Conservation (phyloP, 495 filamentous ascomycete species). For the Lophium mytilinum region DNA sequence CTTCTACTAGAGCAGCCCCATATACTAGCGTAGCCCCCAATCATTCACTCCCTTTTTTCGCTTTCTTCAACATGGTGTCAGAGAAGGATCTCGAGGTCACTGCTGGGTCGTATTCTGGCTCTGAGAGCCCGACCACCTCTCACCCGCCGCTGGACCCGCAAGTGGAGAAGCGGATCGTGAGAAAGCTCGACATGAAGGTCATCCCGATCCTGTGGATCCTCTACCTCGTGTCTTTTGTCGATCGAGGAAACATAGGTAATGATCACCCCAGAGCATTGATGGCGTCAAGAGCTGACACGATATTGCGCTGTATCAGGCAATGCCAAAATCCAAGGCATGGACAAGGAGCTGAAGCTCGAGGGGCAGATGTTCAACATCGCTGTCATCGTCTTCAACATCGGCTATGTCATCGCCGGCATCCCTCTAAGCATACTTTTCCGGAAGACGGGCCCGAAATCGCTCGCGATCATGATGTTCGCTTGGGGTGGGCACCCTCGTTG, state of each 20-base stretch:
- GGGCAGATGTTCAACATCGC: conserved; percentile 61
- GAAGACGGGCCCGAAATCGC: conserved; percentile 52
- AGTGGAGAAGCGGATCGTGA: conserved; percentile 23
- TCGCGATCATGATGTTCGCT: conserved; percentile 52
- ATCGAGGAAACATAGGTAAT: conserved; percentile 52
- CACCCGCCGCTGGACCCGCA: conserved; percentile 11
- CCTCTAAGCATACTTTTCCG: conserved; percentile 63
- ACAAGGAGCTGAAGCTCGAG: conserved; percentile 51
- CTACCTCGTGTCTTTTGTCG: conserved; percentile 43
- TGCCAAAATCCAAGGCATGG: conserved; percentile 64
- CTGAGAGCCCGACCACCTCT: background rate
- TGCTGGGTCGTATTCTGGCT: background rate
- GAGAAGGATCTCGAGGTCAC: background rate
- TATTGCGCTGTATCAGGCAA: conserved; percentile 33
- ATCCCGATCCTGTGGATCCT: conserved; percentile 39
- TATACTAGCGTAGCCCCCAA: too few species aligned
- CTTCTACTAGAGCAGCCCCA: too few species aligned
- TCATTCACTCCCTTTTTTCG: background rate
- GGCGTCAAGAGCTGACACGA: too few species aligned
- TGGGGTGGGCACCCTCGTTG: conserved; percentile 39
- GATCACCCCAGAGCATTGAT: too few species aligned
- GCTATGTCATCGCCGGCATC: conserved; percentile 56
- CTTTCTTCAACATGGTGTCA: background rate
- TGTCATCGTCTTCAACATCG: conserved; percentile 48
- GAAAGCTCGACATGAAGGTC: conserved; percentile 29